Base-by-base conservation (phyloP, 2,329 filamentous ascomycete species). In the Aspergillus felis region DNA sequence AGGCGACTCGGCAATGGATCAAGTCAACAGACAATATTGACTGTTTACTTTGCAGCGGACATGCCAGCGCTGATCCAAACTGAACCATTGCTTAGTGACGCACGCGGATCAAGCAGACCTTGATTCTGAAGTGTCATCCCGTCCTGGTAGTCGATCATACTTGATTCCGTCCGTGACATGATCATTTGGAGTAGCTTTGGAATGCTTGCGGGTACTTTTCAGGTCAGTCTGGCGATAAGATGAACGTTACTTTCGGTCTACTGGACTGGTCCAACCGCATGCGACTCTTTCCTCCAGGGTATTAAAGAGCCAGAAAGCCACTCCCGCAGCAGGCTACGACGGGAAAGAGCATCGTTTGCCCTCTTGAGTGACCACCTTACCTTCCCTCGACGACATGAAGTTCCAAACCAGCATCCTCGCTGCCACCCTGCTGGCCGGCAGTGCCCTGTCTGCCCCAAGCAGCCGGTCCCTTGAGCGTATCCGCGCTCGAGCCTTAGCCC, bases 371-470 rank as follows among this genome's bases (percentile, higher is more conserved):
- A 14, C 20, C 10, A 2, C 17, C 7, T 8, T 51, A 25, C 28
- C 50, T 41, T 41, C 29, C 3, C 8, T 27, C 24, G 24, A 14
- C 57, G 72, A 51, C 3, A 74, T 74, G 72, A 74, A 70, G 58
- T 53, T 71, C 58, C 58, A 59, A 7, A 54, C 58, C 25, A 53
- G 60, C 17, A 29, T 65, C 22, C 24, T 74, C 14, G 57, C 65
- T 22, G 60, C 65, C 35, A 59, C 62, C 49, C 55, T 67, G 28
- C 56, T 71, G 35, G 66, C 66, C 6, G 56, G 63, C 35, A 61
- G 60, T 24, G 64, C 66, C 14, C 63, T 73, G 4, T 67, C 69
- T 4, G 67, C 68, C 9, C 71, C 71, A 20, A 60, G 64, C n/a
- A 57, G 61, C 29, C 66, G 68, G 4, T 63, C 73, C 2, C 59